A percentile compares a stretch with the other conserved stretches of the same genome.
Conservation (phyloP, 352 stramenopile species). For the Phytophthora litchii region DNA sequence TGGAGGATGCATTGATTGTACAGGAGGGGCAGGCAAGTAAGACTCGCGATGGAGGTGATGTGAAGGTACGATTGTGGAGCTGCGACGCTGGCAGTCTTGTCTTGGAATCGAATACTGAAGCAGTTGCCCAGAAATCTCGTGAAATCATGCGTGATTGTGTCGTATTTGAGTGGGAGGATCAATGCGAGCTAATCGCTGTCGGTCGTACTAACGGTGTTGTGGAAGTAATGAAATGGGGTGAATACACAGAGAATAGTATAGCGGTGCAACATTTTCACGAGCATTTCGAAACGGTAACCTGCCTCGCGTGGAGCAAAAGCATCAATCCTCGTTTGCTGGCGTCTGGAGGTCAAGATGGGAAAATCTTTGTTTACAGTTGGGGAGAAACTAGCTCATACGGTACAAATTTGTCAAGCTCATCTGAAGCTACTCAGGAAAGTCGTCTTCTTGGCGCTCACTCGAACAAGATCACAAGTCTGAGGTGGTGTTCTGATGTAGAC, state of each 20-base stretch:
- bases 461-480: slow-evolving; percentile 50
- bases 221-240: slow-evolving; percentile 32
- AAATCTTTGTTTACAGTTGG: slow-evolving; percentile 57
- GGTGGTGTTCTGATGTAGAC: slow-evolving; percentile 34
- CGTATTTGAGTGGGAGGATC: slow-evolving; percentile 37
- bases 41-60: slow-evolving; percentile 10
- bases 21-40: slow-evolving; percentile 31
- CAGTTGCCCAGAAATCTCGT: slow-evolving; percentile 31
- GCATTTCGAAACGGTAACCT: slow-evolving; percentile 51
- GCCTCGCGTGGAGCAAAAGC: slow-evolving; percentile 46
- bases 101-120: slow-evolving; percentile 48
- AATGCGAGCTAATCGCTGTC: slow-evolving; percentile 39
- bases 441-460: slow-evolving; percentile 42
- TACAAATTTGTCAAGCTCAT: neutral
- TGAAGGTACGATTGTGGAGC: slow-evolving; percentile 59
- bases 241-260: neutral
- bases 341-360: slow-evolving; percentile 53
- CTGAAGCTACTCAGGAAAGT: slow-evolving; percentile 5
- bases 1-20: slow-evolving; percentile 53
- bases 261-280: slow-evolving; percentile 46
- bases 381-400: slow-evolving; percentile 5
- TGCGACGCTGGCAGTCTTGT: slow-evolving; percentile 36
- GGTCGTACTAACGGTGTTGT: slow-evolving; percentile 54
- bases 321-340: slow-evolving; percentile 34
- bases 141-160: slow-evolving; percentile 25